Conservation (phyloP, 192 early-diverging fungal species). For the Coemansia biformis region DNA sequence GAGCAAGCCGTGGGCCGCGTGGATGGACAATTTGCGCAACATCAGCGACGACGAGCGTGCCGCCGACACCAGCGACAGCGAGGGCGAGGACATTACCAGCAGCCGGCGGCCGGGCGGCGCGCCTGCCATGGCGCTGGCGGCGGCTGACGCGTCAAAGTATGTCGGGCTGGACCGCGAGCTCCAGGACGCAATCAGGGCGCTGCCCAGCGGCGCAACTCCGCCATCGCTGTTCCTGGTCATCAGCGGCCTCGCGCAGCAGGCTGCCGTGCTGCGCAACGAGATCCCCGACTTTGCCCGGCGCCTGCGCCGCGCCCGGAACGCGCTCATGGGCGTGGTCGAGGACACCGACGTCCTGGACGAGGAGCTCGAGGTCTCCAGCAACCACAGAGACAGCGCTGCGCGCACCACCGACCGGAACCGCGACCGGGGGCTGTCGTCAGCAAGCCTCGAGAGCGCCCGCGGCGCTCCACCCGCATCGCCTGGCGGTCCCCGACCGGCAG, state of each 20-base stretch:
- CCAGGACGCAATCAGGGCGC: constrained; percentile 15
- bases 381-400: no score
- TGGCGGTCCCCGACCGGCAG: neutral
- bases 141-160: constrained; percentile 32
- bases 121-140: constrained; percentile 40
- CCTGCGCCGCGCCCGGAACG: constrained; percentile 42
- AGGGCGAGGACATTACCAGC: constrained; percentile 26
- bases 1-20: constrained; percentile 39
- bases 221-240: constrained; percentile 44
- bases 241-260: constrained; percentile 46
- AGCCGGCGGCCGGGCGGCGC: constrained; percentile 18
- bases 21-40: constrained; percentile 48
- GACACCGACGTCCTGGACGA: constrained; percentile 41
- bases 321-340: constrained; percentile 50
- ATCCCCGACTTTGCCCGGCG: constrained; percentile 46
- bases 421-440: constrained; percentile 49
- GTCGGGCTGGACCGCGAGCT: constrained; percentile 40
- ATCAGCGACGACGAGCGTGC: constrained; percentile 25
- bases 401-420: constrained; percentile 10
- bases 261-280: constrained; percentile 37
- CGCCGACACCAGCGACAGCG: constrained; percentile 34
- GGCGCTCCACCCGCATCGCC: neutral
- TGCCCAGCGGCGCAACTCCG: constrained; percentile 38
- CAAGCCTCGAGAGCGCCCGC: constrained; percentile 37
- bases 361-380: constrained; percentile 28